Evolutionary conservation across 495 filamentous ascomycete species (phyloP), one percentile per base, ranked within the genome.

Genomic region (Melanomma pulvis-pyrius): DNA sequence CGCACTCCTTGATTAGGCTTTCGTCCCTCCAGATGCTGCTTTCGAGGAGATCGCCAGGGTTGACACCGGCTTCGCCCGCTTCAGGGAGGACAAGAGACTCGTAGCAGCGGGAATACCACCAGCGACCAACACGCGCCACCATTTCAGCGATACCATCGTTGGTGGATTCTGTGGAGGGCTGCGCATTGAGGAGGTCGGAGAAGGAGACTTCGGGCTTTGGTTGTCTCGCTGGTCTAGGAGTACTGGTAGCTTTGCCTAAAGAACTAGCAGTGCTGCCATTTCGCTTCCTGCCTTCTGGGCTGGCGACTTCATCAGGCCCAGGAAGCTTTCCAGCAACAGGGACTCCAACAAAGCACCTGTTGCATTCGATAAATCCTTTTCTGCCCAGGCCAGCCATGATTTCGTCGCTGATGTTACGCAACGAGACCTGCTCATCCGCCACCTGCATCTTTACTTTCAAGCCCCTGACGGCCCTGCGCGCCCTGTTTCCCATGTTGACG

Each of bases 81-180:
- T 83, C 79, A 1, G 82, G 78, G 25, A 83, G 76, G 17, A 88
- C 79, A 8, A 82, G 79, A 22, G 76, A 82, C 79, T 98, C 94
- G 75, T 98, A 98, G 80, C 92, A 97, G 54, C 88, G 83, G 4
- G 85, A 89, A 76, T 96, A 97, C 94, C 96, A 98, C 92, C 92
- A 98, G 41, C 96, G 82, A 17, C 94, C 96, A 8, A 98, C 93
- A 64, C 86, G 88, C 21, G 92, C 87, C 21, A 98, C 92, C 80
- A 96, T 96, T 71, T 92, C 92, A 3, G 91, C 90, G 70, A 97
- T 96, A 57, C 85, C 87, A 69, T 91, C 88, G 71, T 96, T 91
- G 29, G 59, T 64, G 29, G 69, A 67, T 7, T 68, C 59, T 17
- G 65, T 57, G 12, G 63, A 50, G 0, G 53, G 28, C 11, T 59